Conservation (phyloP, 305 asterid genomes). For the Solanum hybrid region DNA sequence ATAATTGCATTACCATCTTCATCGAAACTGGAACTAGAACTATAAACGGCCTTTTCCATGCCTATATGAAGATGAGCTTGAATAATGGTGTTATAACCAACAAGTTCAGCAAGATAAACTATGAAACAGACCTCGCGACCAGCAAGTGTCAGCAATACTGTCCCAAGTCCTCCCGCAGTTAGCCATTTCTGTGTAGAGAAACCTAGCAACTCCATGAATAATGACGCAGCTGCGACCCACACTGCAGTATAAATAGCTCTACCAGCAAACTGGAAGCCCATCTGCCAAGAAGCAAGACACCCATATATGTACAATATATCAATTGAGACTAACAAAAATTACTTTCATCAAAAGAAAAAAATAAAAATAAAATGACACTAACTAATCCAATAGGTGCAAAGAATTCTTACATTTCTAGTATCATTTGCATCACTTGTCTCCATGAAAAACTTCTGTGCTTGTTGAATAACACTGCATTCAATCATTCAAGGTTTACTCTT, state of each 20-base stretch:
- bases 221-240: constrained; percentile 90
- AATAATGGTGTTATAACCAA: not conserved
- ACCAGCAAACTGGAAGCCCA: constrained; percentile 94
- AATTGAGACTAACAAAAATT: not conserved
- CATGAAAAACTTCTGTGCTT: constrained; percentile 69
- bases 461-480: constrained; percentile 75
- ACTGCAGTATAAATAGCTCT: constrained; percentile 82
- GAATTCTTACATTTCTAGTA: constrained; percentile 52
- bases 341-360: not conserved
- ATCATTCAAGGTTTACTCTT: constrained; percentile 16
- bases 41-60: not conserved
- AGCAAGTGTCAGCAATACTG: constrained; percentile 92
- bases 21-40: not conserved
- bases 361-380: not conserved
- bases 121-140: constrained; percentile 77
- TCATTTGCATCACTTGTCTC: constrained; percentile 60
- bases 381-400: constrained; percentile 8
- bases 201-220: constrained; percentile 96
- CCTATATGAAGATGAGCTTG: not conserved
- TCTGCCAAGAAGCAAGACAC: constrained; percentile 36
- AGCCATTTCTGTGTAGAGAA: constrained; percentile 95
- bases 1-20: not conserved
- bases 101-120: not conserved
- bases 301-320: not conserved
- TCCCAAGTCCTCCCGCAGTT: constrained; percentile 97